These are phyloP conservation scores for Globisporangium parvum DNA, from an alignment of 352 stramenopile genomes.

Conservation along the genomic window DNA sequence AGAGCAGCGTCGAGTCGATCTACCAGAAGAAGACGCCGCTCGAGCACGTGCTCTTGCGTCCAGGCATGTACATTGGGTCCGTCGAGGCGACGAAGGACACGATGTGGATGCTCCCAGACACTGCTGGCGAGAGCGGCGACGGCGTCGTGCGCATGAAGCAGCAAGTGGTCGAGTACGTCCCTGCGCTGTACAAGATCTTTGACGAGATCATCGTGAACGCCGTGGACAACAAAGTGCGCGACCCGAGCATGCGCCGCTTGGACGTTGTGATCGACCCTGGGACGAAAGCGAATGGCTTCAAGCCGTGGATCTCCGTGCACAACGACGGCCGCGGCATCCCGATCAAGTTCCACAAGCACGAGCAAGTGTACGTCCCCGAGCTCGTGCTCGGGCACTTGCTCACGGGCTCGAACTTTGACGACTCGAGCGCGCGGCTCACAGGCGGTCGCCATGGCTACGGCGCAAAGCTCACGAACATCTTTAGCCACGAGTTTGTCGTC, in stretches of 20 bases:
- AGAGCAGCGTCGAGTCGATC: constrained; percentile 61
- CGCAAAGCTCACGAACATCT: constrained; percentile 99
- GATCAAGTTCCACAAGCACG: constrained; percentile 94
- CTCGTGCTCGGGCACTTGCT: constrained; percentile 98
- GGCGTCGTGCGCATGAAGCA: constrained; percentile 53
- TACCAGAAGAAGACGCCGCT: constrained; percentile 90
- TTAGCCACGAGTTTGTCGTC: constrained; percentile 97
- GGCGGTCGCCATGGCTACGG: constrained; percentile 94
- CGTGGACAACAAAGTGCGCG: constrained; percentile 93
- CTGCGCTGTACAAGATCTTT: constrained; percentile 98
- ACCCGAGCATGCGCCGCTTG: constrained; percentile 67
- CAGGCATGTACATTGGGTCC: constrained; percentile 90
- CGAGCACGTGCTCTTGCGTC: constrained; percentile 87
- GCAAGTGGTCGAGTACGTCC: constrained; percentile 71
- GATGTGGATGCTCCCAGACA: constrained; percentile 69
- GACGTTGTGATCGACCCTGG: constrained; percentile 69
- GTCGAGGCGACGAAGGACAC: constrained; percentile 69
- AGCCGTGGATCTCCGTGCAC: constrained; percentile 92
- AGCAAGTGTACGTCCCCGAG: constrained; percentile 97
- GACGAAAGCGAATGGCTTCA: constrained; percentile 44
- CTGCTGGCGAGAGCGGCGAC: constrained; percentile 9
- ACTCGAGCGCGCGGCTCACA: constrained; percentile 95
- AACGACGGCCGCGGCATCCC: constrained; percentile 99
- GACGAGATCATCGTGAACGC: constrained; percentile 99
- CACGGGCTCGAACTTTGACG: constrained; percentile 99